Evolutionary conservation across 768 basidiomycete genomes (phyloP), one percentile per base, ranked within the genome.

Genomic region (Phaffia australis): DNA sequence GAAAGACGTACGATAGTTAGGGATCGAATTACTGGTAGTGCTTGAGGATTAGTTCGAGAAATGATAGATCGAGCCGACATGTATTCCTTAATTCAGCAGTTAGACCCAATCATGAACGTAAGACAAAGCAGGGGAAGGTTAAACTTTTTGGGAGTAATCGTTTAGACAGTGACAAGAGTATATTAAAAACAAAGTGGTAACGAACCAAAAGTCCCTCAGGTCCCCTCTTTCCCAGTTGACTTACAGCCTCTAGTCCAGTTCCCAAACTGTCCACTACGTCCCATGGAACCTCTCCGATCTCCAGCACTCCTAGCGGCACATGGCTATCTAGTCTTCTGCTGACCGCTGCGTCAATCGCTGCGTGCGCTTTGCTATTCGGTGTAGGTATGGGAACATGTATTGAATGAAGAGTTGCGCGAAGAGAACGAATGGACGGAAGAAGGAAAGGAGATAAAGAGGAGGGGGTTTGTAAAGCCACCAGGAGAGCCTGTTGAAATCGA

Each of bases 221-320:
- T 4, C 58, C 61, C 9, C 61, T 50, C 51, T 49, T 15, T 7
- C 42, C 56, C 23, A n/a, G 21, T 19, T 56, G 27, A 29, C 57
- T 35, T 4, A 65, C 61, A 35, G 55, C 48, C 42, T 70, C 69
- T 1, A 42, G 56, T 0, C 58, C 60, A 58, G 65, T 66, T 2
- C 63, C 61, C 11, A 75, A 32, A 1, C 71, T 72, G 3, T 69
- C 59, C 11, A 72, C 63, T 9, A 75, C 23, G 15, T 42, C 63
- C 35, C 51, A 46, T 56, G 73, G 49, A 14, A 56, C 23, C 0
- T 32, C 32, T 15, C 70, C 70, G 6, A 74, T 64, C 1, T 65
- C 35, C 15, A 73, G 61, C 2, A 69, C 57, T 14, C 70, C 70
- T 7, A 77, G 70, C 7, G 78, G 78, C 65, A 75, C 74, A 42